phyloP scores from a whole-genome alignment of 2,329 filamentous ascomycete genomes.

The Colletotrichum sp. region DNA sequence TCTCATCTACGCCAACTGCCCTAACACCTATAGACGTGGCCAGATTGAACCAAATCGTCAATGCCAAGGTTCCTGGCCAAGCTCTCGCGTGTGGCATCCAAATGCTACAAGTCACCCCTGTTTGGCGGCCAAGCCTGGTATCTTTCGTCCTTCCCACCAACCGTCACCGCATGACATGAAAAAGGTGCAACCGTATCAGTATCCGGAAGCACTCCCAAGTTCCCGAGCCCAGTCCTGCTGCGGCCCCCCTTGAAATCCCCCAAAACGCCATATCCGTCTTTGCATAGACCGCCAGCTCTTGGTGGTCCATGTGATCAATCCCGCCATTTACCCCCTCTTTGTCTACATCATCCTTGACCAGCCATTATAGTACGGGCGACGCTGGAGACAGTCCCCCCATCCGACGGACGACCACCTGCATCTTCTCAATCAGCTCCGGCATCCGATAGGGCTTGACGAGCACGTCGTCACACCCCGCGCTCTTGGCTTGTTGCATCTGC shows the following conservation, averaged over 20 bases:
- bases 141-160: background rate
- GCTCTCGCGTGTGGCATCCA: background rate
- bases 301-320: background rate
- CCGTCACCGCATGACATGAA: background rate
- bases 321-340: background rate
- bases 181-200: background rate
- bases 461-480: conserved; percentile 65
- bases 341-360: background rate
- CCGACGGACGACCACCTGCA: conserved; percentile 51
- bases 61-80: background rate
- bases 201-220: background rate
- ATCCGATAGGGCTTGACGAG: conserved; percentile 76
- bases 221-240: conserved; percentile 14
- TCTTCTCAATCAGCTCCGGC: conserved; percentile 64
- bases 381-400: conserved; percentile 24
- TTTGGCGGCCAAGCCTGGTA: background rate
- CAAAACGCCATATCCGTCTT: conserved; percentile 8
- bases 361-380: conserved; percentile 1
- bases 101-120: background rate
- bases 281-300: conserved; percentile 5
- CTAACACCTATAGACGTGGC: background rate
- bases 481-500: conserved; percentile 58
- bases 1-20: background rate
- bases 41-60: background rate
- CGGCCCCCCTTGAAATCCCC: background rate